Evolutionary conservation across 1,284 basidiomycete genomes (phyloP).

Genomic region (Sporisorium graminicola): DNA sequence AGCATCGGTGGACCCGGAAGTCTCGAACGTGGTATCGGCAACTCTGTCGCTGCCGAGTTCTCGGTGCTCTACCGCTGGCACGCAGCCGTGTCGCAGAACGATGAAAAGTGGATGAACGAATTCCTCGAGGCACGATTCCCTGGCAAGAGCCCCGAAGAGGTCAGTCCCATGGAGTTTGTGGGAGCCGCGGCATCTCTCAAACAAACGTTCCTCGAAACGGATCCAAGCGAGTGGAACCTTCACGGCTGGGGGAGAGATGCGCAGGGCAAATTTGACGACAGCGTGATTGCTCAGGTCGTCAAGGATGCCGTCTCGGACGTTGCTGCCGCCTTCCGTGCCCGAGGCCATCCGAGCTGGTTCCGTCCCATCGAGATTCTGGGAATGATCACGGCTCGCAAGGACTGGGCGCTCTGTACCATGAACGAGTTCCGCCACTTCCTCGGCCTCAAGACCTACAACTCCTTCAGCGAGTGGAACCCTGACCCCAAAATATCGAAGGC

Average conservation of each 20-base stretch:
- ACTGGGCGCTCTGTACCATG: conserved; percentile 85
- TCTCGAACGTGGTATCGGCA: conserved; percentile 56
- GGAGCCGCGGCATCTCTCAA: conserved; percentile 65
- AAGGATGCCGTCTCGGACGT: conserved; percentile 72
- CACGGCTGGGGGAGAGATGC: conserved; percentile 76
- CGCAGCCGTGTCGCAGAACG: conserved; percentile 52
- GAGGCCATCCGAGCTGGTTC: conserved; percentile 81
- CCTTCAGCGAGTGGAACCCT: conserved; percentile 83
- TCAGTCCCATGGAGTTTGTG: conserved; percentile 78
- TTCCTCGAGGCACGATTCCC: conserved; percentile 43
- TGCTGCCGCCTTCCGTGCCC: conserved; percentile 82
- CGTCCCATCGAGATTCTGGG: conserved; percentile 84
- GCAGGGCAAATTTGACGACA: conserved; percentile 78
- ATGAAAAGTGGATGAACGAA: conserved; percentile 60
- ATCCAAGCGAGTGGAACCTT: conserved; percentile 76
- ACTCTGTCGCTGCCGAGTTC: conserved; percentile 57
- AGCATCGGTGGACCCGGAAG: conserved; percentile 39
- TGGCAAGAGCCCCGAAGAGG: conserved; percentile 63
- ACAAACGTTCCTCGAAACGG: conserved; percentile 13
- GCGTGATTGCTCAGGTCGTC: conserved; percentile 75
- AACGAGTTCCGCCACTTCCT: conserved; percentile 81
- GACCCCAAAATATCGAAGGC: conserved; percentile 79
- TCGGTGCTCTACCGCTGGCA: conserved; percentile 60
- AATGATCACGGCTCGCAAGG: conserved; percentile 78
- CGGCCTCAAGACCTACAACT: conserved; percentile 50